Evolutionary conservation across 371 early-diverging fungal species (phyloP).

Genomic region (Mucor indicus): DNA sequence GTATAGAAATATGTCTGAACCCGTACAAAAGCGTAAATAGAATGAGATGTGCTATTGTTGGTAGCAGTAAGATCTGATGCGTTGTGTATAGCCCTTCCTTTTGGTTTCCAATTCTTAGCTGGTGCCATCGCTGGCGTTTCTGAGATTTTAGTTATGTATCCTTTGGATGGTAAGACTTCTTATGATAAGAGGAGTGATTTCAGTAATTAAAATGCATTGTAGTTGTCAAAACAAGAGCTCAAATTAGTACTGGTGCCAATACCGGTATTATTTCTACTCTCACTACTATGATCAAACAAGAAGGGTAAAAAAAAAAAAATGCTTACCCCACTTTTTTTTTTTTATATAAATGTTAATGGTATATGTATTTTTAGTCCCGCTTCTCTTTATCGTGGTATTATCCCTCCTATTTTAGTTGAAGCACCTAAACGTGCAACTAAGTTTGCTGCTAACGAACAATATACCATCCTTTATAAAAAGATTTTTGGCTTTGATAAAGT

Average conservation of each 20-base stretch:
- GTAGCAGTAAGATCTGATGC: not conserved
- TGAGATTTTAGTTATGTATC: slow-evolving; percentile 96
- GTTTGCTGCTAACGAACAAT: slow-evolving; percentile 93
- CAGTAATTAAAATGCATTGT: not conserved
- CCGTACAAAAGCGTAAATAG: slow-evolving; percentile 31
- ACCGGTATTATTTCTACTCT: slow-evolving; percentile 36
- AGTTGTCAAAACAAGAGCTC: slow-evolving; percentile 97
- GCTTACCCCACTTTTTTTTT: slow-evolving; percentile 13
- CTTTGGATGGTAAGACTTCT: slow-evolving; percentile 78
- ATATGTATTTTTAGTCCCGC: slow-evolving; percentile 44
- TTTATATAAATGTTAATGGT: slow-evolving; percentile 5
- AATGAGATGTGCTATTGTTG: not conserved
- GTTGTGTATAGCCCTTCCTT: slow-evolving; percentile 70
- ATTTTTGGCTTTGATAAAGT: slow-evolving; percentile 70
- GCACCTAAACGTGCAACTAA: slow-evolving; percentile 98
- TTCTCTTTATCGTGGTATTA: slow-evolving; percentile 90
- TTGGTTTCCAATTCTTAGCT: slow-evolving; percentile 85
- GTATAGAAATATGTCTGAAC: slow-evolving; percentile 20
- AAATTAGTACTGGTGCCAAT: slow-evolving; percentile 77
- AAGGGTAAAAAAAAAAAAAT: slow-evolving; percentile 65
- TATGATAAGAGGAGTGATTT: not conserved
- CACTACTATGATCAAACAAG: slow-evolving; percentile 81
- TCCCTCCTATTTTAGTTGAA: slow-evolving; percentile 96
- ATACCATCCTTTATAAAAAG: slow-evolving; percentile 67
- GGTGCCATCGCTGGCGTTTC: slow-evolving; percentile 97